These are phyloP conservation scores for Amoebophrya sp. DNA, from an alignment of 169 alveolate genomes.

Conservation along the genomic window DNA sequence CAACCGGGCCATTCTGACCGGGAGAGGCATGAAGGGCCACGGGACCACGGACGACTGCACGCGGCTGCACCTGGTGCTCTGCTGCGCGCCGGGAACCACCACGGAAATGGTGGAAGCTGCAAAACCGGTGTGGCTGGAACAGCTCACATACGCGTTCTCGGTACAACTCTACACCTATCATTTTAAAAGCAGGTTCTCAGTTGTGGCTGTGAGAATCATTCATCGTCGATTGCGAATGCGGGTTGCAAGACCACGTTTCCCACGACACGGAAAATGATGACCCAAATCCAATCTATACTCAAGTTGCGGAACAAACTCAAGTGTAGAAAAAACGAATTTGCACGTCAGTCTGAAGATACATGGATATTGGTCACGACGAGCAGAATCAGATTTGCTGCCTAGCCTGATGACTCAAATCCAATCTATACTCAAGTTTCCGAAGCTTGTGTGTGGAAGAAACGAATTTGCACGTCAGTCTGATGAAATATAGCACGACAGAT, in stretches of 20 bases:
- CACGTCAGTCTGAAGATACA: not conserved
- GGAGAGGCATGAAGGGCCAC: not conserved
- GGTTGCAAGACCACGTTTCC: no score
- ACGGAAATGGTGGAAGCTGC: not conserved
- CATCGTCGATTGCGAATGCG: no score
- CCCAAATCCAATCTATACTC: not conserved
- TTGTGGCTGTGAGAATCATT: no score
- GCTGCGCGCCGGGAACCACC: not conserved
- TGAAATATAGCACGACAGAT: no score
- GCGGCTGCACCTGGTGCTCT: not conserved
- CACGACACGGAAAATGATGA: not conserved
- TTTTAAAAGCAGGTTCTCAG: no score
- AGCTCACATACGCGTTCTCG: not conserved
- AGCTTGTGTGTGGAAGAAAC: no score
- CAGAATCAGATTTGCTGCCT: no score
- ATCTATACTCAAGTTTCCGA: no score
- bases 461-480: no score
- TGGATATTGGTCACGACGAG: no score
- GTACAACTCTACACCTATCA: not conserved
- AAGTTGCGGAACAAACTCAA: not conserved
- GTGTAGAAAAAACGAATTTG: not conserved
- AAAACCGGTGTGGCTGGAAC: not conserved
- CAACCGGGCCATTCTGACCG: not conserved
- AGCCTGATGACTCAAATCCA: no score
- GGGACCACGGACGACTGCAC: not conserved